phyloP scores from a whole-genome alignment of 148 eudicot genomes.

The Rhododendron williamsianum region DNA sequence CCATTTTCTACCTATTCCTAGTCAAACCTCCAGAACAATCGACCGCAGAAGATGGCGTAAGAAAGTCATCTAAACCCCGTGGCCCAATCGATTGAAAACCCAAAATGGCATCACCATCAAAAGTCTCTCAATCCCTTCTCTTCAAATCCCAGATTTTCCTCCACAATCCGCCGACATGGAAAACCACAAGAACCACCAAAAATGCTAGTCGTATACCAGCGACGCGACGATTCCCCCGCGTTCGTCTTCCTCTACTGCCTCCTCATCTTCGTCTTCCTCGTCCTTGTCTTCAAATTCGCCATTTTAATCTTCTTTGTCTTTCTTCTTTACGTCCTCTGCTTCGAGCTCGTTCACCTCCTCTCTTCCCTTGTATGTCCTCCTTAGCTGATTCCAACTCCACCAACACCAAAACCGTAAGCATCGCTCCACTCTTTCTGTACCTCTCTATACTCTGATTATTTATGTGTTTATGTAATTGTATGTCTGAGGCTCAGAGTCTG shows the following conservation, averaged over 20 bases:
- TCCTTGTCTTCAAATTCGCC: conserved; percentile 31
- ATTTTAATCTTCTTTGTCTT: conserved; percentile 29
- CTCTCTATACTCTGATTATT: background rate
- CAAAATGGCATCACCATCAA: background rate
- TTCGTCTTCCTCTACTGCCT: conserved; percentile 31
- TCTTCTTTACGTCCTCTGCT: conserved; percentile 37
- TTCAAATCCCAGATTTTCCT: background rate
- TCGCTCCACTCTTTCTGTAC: background rate
- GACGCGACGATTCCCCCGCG: background rate
- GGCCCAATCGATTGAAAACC: background rate
- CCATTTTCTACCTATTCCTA: background rate
- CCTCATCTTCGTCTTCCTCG: conserved; percentile 23
- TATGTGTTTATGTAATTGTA: background rate
- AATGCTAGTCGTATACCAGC: background rate
- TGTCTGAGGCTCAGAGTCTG: too few relatives aligned
- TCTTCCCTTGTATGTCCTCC: conserved; percentile 39
- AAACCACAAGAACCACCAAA: background rate
- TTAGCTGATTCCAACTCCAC: background rate
- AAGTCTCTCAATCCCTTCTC: background rate
- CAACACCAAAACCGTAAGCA: conserved; percentile 39
- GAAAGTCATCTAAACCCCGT: background rate
- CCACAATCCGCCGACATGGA: background rate
- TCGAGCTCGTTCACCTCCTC: conserved; percentile 37
- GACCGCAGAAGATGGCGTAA: background rate
- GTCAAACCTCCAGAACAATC: background rate